phyloP scores from a whole-genome alignment of 1,139 yeast species.

The Debaryomyces sp. region DNA sequence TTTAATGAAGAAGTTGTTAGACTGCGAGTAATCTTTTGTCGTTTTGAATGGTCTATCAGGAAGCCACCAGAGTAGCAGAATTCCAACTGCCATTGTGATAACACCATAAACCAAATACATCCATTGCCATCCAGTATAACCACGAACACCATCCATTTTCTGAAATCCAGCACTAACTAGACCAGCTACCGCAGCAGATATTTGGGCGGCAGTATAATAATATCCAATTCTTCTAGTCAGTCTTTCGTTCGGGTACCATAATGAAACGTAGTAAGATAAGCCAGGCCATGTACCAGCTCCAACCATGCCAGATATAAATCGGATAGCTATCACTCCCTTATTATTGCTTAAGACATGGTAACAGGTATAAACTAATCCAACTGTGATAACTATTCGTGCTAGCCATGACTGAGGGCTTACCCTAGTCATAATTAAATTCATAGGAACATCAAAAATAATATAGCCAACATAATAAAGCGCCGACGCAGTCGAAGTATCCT shows the following conservation, averaged over 20 bases:
- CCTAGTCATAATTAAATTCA: constrained; percentile 83
- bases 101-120: constrained; percentile 77
- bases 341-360: constrained; percentile 59
- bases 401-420: constrained; percentile 87
- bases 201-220: constrained; percentile 89
- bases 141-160: constrained; percentile 71
- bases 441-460: constrained; percentile 83
- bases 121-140: constrained; percentile 88
- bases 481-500: constrained; percentile 72
- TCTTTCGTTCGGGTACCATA: constrained; percentile 85
- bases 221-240: constrained; percentile 82
- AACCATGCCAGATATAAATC: constrained; percentile 76
- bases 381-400: constrained; percentile 73
- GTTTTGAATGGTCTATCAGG: constrained; percentile 63
- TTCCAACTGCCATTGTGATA: constrained; percentile 68
- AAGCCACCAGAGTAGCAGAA: constrained; percentile 76
- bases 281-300: constrained; percentile 98
- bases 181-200: constrained; percentile 86
- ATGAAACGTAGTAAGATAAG: constrained; percentile 76
- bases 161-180: constrained; percentile 87
- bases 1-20: constrained; percentile 17
- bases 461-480: constrained; percentile 84
- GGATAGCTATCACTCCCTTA: constrained; percentile 66
- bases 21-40: constrained; percentile 14
- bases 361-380: constrained; percentile 77